Evolutionary conservation across 2,329 filamentous ascomycete species (phyloP), one percentile per base, ranked within the genome.

Genomic region (Ophiostoma perfectum): DNA sequence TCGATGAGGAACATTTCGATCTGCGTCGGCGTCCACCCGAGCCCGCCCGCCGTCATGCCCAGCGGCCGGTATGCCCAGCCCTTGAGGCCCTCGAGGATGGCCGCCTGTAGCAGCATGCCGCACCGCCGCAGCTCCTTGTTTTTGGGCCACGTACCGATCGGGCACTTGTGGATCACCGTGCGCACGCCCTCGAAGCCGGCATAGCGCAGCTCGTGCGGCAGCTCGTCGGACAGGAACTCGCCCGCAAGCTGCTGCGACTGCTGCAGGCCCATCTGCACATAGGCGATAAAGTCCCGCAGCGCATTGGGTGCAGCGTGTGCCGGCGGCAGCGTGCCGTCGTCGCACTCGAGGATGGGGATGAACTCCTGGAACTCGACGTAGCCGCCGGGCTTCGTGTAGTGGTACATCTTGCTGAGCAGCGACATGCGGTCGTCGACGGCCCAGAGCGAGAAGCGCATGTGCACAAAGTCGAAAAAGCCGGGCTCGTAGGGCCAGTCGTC

Each of bases 281-380:
- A 81, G 14, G 72, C 72, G 39, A 80, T 72, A 70, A 82, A 84
- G 72, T 83, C 81, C 38, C 81, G 78, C 38, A 81, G 78, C 5
- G 82, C 81, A 66, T 82, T 83, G 4, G 79, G 78, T 8, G 39
- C 47, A 5, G 49, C 16, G 14, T 0, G 77, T 78, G 27, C 77
- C 73, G 16, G 74, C 72, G 0, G 74, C 55, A 81, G 80, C 0
- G 80, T 63, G 60, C 73, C 65, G 75, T 85, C 83, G 73, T 84
- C 82, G 73, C 79, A 80, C 9, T 76, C 75, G 3, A 80, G 75
- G 12, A 71, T 71, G 72, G 79, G 78, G 55, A 79, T 75, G 55
- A 84, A 78, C 55, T 84, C 83, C 69, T 82, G 80, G 38, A 83
- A 72, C 71, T 85, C 82, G 39, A 84, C 76, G 68, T 80, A 84